These are phyloP conservation scores for Hypoxylon trugodes DNA, from an alignment of 495 filamentous ascomycete genomes.

Conservation along the genomic window DNA sequence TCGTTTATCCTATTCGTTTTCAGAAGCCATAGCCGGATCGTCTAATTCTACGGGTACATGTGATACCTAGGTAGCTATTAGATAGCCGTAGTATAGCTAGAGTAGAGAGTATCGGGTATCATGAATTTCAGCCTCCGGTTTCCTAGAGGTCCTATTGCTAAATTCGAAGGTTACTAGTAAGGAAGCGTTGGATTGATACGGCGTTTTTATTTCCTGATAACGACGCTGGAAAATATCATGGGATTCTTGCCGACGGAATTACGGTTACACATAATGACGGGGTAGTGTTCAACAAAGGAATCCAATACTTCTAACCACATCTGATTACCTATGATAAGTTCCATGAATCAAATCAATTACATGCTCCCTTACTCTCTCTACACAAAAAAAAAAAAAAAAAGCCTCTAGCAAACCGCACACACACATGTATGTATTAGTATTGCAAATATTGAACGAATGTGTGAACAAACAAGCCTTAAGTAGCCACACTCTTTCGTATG, in stretches of 20 bases:
- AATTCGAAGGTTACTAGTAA: not conserved
- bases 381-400: no score
- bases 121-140: no score
- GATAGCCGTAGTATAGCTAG: no score
- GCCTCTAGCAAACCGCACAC: no score
- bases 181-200: slow-evolving; percentile 3
- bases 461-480: slow-evolving; percentile 17
- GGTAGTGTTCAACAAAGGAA: no score
- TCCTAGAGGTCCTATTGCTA: not conserved
- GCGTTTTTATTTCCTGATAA: slow-evolving; percentile 1
- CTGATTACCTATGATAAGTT: not conserved
- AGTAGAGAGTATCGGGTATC: no score
- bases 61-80: no score
- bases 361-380: no score
- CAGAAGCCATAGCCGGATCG: slow-evolving; percentile 4
- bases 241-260: slow-evolving; percentile 10
- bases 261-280: slow-evolving; percentile 9
- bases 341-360: not conserved
- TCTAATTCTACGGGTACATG: no score
- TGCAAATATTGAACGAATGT: slow-evolving; percentile 2
- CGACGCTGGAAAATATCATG: slow-evolving; percentile 2
- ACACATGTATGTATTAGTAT: not conserved
- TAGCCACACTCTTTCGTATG: not conserved
- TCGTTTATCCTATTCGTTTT: slow-evolving; percentile 20
- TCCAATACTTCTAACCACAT: no score